Conservation (phyloP, 805 yeast species). For the Nakazawaea pomicola region DNA sequence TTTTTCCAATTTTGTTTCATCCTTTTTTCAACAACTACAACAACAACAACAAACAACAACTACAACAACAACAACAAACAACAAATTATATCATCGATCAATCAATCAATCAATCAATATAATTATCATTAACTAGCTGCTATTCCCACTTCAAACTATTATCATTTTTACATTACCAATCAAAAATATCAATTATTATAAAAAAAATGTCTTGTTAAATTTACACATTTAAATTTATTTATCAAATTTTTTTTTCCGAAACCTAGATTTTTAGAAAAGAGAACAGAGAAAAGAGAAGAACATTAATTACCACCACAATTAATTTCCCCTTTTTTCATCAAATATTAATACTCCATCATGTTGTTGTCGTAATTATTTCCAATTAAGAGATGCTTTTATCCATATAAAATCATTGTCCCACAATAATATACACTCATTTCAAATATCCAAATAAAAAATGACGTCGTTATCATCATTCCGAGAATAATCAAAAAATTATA, state of each 20-base stretch:
- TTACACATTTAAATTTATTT: too few relatives aligned
- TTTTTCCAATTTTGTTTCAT: not conserved
- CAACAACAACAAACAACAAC: conserved; percentile 5
- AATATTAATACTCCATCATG: too few relatives aligned
- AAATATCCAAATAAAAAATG: too few relatives aligned
- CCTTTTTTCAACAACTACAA: not conserved
- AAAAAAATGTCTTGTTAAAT: conserved; percentile 15
- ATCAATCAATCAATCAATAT: not conserved
- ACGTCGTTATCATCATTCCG: too few relatives aligned
- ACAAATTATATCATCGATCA: not conserved
- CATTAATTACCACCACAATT: not conserved
- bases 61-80: conserved; percentile 2
- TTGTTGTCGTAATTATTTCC: conserved; percentile 9
- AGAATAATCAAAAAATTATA: not conserved
- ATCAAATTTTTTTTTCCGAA: not conserved
- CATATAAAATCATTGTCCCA: too few relatives aligned
- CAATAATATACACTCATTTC: too few relatives aligned
- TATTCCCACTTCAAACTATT: not conserved
- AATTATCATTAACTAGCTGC: not conserved
- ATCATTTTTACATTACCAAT: too few relatives aligned
- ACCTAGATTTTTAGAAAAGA: too few relatives aligned
- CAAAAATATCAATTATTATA: not conserved
- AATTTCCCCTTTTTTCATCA: too few relatives aligned
- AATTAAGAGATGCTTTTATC: too few relatives aligned
- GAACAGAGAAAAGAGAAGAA: too few relatives aligned